These are phyloP conservation scores for Camellia oleifera DNA, from an alignment of 179 eudicot genomes.

Conservation along the genomic window DNA sequence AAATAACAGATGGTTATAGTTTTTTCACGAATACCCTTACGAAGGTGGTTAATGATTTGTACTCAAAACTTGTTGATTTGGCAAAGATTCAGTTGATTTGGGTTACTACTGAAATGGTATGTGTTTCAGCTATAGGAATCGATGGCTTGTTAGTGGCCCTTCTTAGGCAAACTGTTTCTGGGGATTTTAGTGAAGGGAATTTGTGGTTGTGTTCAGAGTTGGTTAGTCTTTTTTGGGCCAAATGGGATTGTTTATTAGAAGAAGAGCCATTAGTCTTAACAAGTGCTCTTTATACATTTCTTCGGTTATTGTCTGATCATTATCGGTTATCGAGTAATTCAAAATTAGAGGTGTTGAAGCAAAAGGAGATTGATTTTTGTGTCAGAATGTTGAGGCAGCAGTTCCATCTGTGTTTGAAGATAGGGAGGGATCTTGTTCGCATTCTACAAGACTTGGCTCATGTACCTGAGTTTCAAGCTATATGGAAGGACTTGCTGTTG, in stretches of 20 bases:
- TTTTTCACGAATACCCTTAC: conserved; percentile 45
- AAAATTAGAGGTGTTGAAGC: conserved; percentile 44
- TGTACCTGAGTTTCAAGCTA: conserved; percentile 59
- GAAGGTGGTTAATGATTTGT: conserved; percentile 59
- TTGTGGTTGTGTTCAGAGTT: conserved; percentile 73
- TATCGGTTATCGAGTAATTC: conserved; percentile 36
- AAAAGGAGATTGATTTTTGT: conserved; percentile 68
- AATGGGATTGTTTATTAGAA: conserved; percentile 70
- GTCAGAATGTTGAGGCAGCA: conserved; percentile 63
- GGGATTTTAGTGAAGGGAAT: conserved; percentile 73
- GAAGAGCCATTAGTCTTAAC: conserved; percentile 59
- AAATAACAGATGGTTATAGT: conserved; percentile 26
- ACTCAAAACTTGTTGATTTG: conserved; percentile 47
- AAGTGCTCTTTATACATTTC: conserved; percentile 67
- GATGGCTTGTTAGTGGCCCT: conserved; percentile 65
- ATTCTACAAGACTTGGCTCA: conserved; percentile 85
- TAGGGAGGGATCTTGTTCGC: conserved; percentile 84
- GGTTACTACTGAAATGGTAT: conserved; percentile 59
- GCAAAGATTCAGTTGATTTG: conserved; percentile 64
- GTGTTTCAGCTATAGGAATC: conserved; percentile 63
- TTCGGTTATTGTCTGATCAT: conserved; percentile 71
- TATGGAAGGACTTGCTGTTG: conserved; percentile 74
- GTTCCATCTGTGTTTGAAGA: conserved; percentile 59
- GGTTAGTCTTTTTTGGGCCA: conserved; percentile 41
- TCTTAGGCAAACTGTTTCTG: conserved; percentile 76